A percentile compares a stretch with the other conserved stretches of the same genome.
These are phyloP conservation scores for Fraxinus nigra DNA, from an alignment of 305 asterid genomes.

Conservation along the genomic window DNA sequence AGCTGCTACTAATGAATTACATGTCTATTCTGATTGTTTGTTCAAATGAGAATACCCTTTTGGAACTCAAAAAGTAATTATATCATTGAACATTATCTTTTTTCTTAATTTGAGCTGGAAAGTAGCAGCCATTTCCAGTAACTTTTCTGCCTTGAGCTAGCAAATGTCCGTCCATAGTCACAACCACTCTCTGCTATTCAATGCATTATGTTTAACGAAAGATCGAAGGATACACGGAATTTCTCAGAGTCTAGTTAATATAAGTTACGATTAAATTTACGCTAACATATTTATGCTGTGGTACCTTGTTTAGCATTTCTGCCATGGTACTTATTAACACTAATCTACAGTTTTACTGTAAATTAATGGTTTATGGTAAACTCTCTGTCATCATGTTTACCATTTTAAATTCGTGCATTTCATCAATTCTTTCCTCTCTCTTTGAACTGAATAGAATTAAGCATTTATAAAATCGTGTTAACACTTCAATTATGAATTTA, in stretches of 20 bases:
- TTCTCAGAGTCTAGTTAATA: neutral
- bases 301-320: neutral
- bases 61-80: neutral
- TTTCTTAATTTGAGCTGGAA: neutral
- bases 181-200: neutral
- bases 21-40: neutral
- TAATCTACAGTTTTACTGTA: neutral
- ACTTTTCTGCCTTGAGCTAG: neutral
- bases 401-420: neutral
- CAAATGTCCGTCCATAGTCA: neutral
- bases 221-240: neutral
- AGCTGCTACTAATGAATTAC: neutral
- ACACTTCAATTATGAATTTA: neutral
- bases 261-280: neutral
- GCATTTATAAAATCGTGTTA: neutral
- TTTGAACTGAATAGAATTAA: neutral
- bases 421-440: neutral
- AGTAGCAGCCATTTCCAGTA: neutral
- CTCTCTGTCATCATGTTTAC: neutral
- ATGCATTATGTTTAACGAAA: neutral
- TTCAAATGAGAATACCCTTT: neutral
- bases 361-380: neutral
- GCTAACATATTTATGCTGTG: neutral
- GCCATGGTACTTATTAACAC: neutral
- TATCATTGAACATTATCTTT: neutral